phyloP scores from a whole-genome alignment of 768 basidiomycete species.

The Pisolithus microcarpus region DNA sequence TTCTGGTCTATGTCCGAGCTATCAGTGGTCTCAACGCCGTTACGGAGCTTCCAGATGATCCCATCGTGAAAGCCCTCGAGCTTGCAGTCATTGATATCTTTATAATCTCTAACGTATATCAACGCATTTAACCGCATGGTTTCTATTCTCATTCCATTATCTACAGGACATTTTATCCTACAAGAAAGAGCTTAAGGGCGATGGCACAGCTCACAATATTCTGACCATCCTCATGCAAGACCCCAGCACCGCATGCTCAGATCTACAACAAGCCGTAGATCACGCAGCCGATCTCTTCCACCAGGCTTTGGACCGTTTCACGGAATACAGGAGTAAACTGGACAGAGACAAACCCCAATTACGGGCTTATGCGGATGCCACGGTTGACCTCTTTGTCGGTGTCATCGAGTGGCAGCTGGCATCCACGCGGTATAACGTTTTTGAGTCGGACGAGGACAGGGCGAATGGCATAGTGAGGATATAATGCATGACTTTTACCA shows the following conservation, averaged over 20 bases:
- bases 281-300: slow-evolving; percentile 10
- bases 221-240: slow-evolving; percentile 20
- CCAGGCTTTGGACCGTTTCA: slow-evolving; percentile 6
- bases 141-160: background rate
- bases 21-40: slow-evolving; percentile 11
- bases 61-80: slow-evolving; percentile 9
- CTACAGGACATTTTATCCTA: slow-evolving; percentile 21
- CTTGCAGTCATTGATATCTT: slow-evolving; percentile 9
- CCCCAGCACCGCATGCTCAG: slow-evolving; percentile 6
- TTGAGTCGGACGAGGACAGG: background rate
- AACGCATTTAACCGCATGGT: background rate
- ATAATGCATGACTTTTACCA: background rate
- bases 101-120: slow-evolving; percentile 12
- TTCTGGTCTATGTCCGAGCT: slow-evolving; percentile 13
- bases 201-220: slow-evolving; percentile 17
- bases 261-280: slow-evolving; percentile 15
- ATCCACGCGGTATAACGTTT: slow-evolving; percentile 3
- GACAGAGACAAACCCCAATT: background rate
- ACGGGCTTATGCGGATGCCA: slow-evolving; percentile 9
- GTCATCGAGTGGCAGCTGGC: slow-evolving; percentile 14
- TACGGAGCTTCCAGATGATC: slow-evolving; percentile 6
- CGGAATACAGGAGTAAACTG: slow-evolving; percentile 3
- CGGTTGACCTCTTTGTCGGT: slow-evolving; percentile 16
- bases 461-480: background rate
- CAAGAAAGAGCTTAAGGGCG: slow-evolving; percentile 17